phyloP scores from a whole-genome alignment of 2,329 filamentous ascomycete species.

The Cytospora piceae region DNA sequence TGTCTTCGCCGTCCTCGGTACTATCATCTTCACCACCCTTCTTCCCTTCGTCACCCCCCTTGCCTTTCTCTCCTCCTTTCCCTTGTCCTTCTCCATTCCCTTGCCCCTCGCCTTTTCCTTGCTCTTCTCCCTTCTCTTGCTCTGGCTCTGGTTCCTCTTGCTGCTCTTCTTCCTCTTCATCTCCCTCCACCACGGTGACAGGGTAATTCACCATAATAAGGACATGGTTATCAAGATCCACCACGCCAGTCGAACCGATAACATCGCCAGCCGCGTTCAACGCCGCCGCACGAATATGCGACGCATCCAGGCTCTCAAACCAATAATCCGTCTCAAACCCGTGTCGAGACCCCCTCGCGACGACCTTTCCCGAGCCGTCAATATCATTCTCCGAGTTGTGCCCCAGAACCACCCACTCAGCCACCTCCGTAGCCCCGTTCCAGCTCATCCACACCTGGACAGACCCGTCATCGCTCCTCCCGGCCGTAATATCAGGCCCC shows the following conservation, averaged over 20 bases:
- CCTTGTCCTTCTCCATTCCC: background rate
- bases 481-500: slow-evolving; percentile 32
- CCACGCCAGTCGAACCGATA: slow-evolving; percentile 29
- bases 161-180: background rate
- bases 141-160: background rate
- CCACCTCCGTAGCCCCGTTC: slow-evolving; percentile 40
- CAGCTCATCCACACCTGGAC: slow-evolving; percentile 37
- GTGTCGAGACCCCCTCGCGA: slow-evolving; percentile 19
- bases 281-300: slow-evolving; percentile 28
- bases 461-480: slow-evolving; percentile 31
- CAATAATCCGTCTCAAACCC: slow-evolving; percentile 20
- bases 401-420: slow-evolving; percentile 23
- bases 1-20: background rate
- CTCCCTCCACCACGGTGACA: slow-evolving; percentile 3
- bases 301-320: background rate
- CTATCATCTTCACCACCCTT: background rate
- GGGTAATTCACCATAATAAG: background rate
- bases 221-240: slow-evolving; percentile 16
- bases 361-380: slow-evolving; percentile 24
- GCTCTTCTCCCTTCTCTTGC: background rate
- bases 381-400: slow-evolving; percentile 18
- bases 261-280: slow-evolving; percentile 25
- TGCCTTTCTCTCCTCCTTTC: no score
- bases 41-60: background rate
- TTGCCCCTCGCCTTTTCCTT: background rate